Conservation (phyloP, 208 protist genomes). For the Leptomonas pyrrhocoris region DNA sequence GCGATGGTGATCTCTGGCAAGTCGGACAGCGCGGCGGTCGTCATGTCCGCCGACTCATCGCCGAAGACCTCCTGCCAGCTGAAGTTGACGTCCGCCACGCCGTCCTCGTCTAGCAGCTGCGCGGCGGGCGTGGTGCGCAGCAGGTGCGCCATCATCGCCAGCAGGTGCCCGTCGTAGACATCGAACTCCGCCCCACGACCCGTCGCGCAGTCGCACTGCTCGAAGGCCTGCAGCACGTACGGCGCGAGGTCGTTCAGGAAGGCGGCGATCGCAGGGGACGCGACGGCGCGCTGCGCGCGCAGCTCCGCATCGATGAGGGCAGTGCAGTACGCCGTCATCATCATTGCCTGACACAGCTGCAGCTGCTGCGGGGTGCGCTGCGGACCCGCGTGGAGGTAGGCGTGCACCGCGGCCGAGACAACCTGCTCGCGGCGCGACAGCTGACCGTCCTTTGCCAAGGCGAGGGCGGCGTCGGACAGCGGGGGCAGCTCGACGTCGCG, state of each 20-base stretch:
- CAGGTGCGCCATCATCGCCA: slow-evolving; percentile 57
- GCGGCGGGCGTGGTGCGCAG: slow-evolving; percentile 37
- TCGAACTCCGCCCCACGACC: slow-evolving; percentile 77
- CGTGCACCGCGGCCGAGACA: slow-evolving; percentile 59
- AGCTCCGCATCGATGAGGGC: slow-evolving; percentile 40
- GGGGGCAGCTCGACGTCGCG: slow-evolving; percentile 42
- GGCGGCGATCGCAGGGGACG: slow-evolving; percentile 33
- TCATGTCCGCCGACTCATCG: slow-evolving; percentile 34
- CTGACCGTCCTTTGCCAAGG: slow-evolving; percentile 45
- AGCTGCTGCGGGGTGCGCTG: slow-evolving; percentile 32
- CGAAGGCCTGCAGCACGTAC: slow-evolving; percentile 55
- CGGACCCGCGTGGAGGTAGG: slow-evolving; percentile 47
- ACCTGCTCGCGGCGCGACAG: slow-evolving; percentile 70
- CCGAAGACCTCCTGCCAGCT: slow-evolving; percentile 51
- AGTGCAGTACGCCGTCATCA: slow-evolving; percentile 67
- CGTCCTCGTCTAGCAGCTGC: slow-evolving; percentile 72
- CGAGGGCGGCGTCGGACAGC: slow-evolving; percentile 41
- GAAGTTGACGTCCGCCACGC: slow-evolving; percentile 46
- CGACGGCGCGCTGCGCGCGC: slow-evolving; percentile 60
- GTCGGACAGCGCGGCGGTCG: slow-evolving; percentile 35
- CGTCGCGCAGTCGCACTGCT: slow-evolving; percentile 40
- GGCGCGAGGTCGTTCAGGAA: slow-evolving; percentile 72
- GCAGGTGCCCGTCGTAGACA: slow-evolving; percentile 77
- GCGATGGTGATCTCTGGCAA: slow-evolving; percentile 51
- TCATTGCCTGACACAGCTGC: slow-evolving; percentile 67